A percentile compares a stretch with the other conserved stretches of the same genome.
Conservation (phyloP, 1,139 yeast genomes). For the Kurtzmaniella quercitrusa region DNA sequence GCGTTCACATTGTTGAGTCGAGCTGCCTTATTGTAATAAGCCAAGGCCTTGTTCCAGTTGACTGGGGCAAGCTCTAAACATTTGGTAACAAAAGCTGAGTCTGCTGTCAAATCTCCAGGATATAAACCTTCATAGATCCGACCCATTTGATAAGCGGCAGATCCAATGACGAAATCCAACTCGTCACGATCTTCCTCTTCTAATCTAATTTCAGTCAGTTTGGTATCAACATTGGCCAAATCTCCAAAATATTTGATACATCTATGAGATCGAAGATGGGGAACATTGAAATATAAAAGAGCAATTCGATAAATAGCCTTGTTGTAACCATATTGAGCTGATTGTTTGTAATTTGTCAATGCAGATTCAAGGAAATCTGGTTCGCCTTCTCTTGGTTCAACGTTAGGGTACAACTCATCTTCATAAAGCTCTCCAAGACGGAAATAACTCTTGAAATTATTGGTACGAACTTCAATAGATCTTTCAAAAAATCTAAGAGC, state of each 20-base stretch:
- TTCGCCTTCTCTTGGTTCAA: constrained; percentile 6
- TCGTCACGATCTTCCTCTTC: constrained; percentile 37
- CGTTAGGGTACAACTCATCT: constrained; percentile 18
- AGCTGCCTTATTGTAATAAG: constrained; percentile 74
- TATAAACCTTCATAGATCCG: constrained; percentile 65
- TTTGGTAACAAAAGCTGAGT: constrained; percentile 33
- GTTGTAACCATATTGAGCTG: constrained; percentile 42
- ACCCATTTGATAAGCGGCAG: constrained; percentile 55
- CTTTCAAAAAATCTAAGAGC: constrained; percentile 32
- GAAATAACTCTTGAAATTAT: constrained; percentile 32
- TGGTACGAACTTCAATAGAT: constrained; percentile 29
- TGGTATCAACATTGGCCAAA: constrained; percentile 33
- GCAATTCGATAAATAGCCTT: constrained; percentile 43
- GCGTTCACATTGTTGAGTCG: constrained; percentile 73
- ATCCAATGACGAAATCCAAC: constrained; percentile 39
- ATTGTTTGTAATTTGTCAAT: constrained; percentile 30
- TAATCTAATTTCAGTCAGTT: constrained; percentile 30
- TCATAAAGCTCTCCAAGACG: constrained; percentile 42
- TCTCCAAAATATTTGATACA: constrained; percentile 36
- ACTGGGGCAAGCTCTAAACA: constrained; percentile 39
- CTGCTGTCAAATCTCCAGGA: constrained; percentile 39
- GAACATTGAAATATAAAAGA: constrained; percentile 32
- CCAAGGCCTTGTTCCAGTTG: constrained; percentile 58
- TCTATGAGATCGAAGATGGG: constrained; percentile 31
- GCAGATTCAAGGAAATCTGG: constrained; percentile 30